A percentile compares a stretch with the other conserved stretches of the same genome.
Conservation (phyloP, 148 eudicot species). For the Dianthus caryophyllus region DNA sequence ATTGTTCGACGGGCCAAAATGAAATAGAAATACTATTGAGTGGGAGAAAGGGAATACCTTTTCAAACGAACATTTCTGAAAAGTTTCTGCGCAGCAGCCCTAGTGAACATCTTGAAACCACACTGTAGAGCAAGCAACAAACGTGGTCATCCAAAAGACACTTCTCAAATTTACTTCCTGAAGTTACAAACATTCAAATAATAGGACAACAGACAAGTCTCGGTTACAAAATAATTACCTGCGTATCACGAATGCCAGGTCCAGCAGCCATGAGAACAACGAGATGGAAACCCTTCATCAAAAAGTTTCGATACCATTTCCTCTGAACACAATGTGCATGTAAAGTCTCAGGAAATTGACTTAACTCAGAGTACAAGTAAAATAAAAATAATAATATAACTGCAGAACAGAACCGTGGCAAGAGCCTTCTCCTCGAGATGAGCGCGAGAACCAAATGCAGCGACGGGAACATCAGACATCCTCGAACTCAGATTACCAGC, state of each 20-base stretch:
- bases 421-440: slow-evolving; percentile 83
- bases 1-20: no score
- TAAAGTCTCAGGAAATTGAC: slow-evolving; percentile 10
- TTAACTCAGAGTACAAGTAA: neutral
- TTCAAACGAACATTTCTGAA: slow-evolving; percentile 79
- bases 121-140: slow-evolving; percentile 53
- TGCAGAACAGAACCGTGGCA: slow-evolving; percentile 46
- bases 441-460: slow-evolving; percentile 83
- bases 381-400: slow-evolving; percentile 2
- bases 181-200: neutral
- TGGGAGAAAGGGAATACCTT: slow-evolving; percentile 39
- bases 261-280: slow-evolving; percentile 96
- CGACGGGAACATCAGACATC: slow-evolving; percentile 49
- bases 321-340: slow-evolving; percentile 49
- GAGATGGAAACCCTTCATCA: slow-evolving; percentile 97
- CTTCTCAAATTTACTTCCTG: neutral
- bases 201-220: neutral
- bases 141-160: slow-evolving; percentile 1
- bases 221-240: slow-evolving; percentile 41
- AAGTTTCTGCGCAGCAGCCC: slow-evolving; percentile 86
- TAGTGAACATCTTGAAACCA: slow-evolving; percentile 98
- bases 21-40: no score
- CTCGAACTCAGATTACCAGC: slow-evolving; percentile 30
- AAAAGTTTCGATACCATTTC: slow-evolving; percentile 96
- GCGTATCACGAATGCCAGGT: slow-evolving; percentile 95